These are phyloP conservation scores for Polytrichum formosum DNA, from an alignment of 225 moss, liverwort and hornwort species.

Conservation along the genomic window DNA sequence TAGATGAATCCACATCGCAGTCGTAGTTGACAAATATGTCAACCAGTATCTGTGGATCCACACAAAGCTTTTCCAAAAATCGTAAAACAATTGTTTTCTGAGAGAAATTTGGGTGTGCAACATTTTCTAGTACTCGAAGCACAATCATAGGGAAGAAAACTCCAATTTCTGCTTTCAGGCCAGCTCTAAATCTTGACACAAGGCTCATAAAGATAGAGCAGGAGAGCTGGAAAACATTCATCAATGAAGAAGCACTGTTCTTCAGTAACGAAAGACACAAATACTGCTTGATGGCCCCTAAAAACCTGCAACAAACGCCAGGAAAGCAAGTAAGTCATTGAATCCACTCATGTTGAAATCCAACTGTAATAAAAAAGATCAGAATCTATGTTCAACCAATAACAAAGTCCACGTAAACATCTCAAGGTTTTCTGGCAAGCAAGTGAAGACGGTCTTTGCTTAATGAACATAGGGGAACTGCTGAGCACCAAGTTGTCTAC, in stretches of 20 bases:
- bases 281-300: slow-evolving; percentile 99
- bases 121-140: slow-evolving; percentile 94
- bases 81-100: slow-evolving; percentile 97
- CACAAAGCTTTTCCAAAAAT: slow-evolving; percentile 94
- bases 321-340: slow-evolving; percentile 3
- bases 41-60: slow-evolving; percentile 99
- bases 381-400: not conserved
- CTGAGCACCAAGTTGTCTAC: no score
- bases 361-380: not conserved
- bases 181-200: slow-evolving; percentile 97
- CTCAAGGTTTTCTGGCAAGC: no score
- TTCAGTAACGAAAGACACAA: slow-evolving; percentile 93
- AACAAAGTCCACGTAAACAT: not conserved
- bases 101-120: slow-evolving; percentile 88
- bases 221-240: slow-evolving; percentile 97
- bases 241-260: slow-evolving; percentile 96
- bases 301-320: slow-evolving; percentile 64
- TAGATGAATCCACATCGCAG: slow-evolving; percentile 97
- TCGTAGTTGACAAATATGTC: slow-evolving; percentile 99
- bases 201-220: slow-evolving; percentile 99
- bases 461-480: no score
- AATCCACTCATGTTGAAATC: not conserved
- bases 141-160: slow-evolving; percentile 99
- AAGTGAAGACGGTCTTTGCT: no score
- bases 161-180: slow-evolving; percentile 95